Conservation (phyloP, 1,284 basidiomycete genomes). For the Meira miltonrushii region DNA sequence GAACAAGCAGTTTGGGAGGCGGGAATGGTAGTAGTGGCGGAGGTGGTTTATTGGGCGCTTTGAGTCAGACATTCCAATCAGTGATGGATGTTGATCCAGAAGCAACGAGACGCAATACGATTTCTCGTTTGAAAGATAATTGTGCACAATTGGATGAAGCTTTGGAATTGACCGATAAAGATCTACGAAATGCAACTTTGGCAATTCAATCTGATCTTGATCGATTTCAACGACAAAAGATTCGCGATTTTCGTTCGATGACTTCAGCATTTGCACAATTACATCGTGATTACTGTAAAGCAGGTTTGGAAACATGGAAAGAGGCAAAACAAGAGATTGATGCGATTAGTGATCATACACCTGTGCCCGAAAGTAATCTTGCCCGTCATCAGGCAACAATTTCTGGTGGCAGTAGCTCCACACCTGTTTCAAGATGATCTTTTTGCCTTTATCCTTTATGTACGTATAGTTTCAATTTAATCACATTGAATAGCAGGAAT, state of each 20-base stretch:
- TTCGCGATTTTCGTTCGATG: conserved; percentile 89
- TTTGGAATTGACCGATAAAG: conserved; percentile 33
- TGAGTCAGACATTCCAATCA: conserved; percentile 89
- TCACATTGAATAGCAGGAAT: no score
- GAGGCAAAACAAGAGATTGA: conserved; percentile 85
- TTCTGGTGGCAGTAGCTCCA: no score
- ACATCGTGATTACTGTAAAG: conserved; percentile 91
- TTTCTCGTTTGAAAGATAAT: conserved; percentile 86
- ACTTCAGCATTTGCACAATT: conserved; percentile 78
- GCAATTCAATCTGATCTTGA: conserved; percentile 97
- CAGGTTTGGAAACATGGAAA: conserved; percentile 94
- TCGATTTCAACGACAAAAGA: conserved; percentile 96
- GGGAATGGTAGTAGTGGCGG: conserved; percentile 13
- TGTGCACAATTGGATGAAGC: conserved; percentile 57
- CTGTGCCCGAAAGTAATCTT: conserved; percentile 39
- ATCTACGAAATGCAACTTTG: conserved; percentile 88
- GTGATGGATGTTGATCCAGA: conserved; percentile 99
- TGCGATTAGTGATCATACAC: conserved; percentile 62
- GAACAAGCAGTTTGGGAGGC: not conserved
- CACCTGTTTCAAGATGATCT: no score
- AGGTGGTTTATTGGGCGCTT: conserved; percentile 75
- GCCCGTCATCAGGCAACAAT: conserved; percentile 9
- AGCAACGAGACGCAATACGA: conserved; percentile 82
- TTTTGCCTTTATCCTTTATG: no score
- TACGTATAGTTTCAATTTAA: no score